Percentiles rank a stretch among this genome's conserved stretches.
Evolutionary conservation across 2,329 filamentous ascomycete genomes (phyloP).

Genomic region (Colletotrichum orbiculare): DNA sequence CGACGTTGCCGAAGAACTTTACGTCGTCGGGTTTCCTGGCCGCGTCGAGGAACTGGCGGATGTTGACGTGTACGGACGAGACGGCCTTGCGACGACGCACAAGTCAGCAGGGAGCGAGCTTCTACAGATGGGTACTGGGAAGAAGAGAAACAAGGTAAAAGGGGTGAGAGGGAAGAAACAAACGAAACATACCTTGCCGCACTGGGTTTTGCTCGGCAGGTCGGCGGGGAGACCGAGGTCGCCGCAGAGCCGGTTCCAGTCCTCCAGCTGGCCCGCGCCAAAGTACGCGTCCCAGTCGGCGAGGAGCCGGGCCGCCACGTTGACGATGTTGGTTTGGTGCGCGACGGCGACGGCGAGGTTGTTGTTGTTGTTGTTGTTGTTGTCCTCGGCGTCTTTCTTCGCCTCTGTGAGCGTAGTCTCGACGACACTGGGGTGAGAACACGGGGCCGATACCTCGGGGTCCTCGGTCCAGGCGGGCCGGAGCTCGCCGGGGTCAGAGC

Average conservation of each 20-base stretch:
- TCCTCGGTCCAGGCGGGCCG: too few relatives aligned
- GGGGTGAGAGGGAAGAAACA: not conserved
- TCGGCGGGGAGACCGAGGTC: constrained; percentile 54
- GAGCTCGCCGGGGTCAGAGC: too few relatives aligned
- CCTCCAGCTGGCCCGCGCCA: constrained; percentile 45
- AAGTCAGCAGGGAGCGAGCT: not conserved
- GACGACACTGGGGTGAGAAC: not conserved
- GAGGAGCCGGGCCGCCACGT: not conserved
- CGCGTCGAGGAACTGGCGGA: constrained; percentile 58
- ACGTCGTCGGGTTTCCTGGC: constrained; percentile 42
- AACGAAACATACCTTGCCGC: constrained; percentile 52
- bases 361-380: not conserved
- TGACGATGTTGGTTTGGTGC: not conserved
- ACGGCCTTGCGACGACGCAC: constrained; percentile 48
- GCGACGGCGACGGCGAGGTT: not conserved
- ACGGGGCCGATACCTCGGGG: too few relatives aligned
- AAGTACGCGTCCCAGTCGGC: constrained; percentile 46
- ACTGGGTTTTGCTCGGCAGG: constrained; percentile 56
- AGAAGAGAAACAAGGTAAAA: too few relatives aligned
- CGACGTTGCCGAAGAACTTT: constrained; percentile 46
- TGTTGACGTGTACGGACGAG: constrained; percentile 58
- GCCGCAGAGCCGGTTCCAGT: constrained; percentile 57
- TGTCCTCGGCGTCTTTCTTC: not conserved
- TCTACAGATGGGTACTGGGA: too few relatives aligned
- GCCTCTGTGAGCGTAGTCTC: not conserved